phyloP scores from a whole-genome alignment of 345 rosid genomes.

The Heritiera fomes region DNA sequence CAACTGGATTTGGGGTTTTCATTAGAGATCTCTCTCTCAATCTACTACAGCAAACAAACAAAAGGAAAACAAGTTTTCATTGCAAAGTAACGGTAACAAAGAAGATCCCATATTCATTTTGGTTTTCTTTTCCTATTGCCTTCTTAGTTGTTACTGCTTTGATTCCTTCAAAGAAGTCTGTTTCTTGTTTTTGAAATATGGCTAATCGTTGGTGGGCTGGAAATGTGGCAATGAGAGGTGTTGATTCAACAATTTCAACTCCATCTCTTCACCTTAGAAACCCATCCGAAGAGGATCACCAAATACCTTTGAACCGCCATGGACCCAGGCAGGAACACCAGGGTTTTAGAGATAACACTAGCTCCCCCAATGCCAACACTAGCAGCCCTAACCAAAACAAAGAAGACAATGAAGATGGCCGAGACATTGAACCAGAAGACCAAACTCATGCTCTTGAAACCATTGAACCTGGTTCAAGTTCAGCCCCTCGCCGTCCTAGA shows the following conservation, averaged over 20 bases:
- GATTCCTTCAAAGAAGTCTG: not conserved
- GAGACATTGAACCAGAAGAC: slow-evolving; percentile 37
- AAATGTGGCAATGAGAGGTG: slow-evolving; percentile 65
- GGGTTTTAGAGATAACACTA: slow-evolving; percentile 42
- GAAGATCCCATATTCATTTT: not conserved
- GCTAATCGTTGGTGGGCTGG: slow-evolving; percentile 92
- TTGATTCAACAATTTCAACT: slow-evolving; percentile 49
- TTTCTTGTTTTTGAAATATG: slow-evolving; percentile 37
- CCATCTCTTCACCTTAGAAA: slow-evolving; percentile 51
- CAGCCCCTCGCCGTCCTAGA: slow-evolving; percentile 67
- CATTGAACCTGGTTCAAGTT: slow-evolving; percentile 49
- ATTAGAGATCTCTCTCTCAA: slow-evolving; percentile 7
- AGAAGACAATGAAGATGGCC: slow-evolving; percentile 52
- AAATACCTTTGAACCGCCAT: slow-evolving; percentile 29
- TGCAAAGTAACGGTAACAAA: too few relatives aligned
- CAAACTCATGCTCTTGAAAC: slow-evolving; percentile 31
- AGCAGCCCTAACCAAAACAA: slow-evolving; percentile 37
- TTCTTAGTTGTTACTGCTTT: not conserved
- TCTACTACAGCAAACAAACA: slow-evolving; percentile 4
- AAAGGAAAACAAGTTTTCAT: not conserved
- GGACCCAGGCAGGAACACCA: slow-evolving; percentile 60
- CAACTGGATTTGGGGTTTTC: slow-evolving; percentile 25
- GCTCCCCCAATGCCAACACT: slow-evolving; percentile 30
- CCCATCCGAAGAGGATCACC: slow-evolving; percentile 34
- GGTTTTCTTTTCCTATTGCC: not conserved